Base-by-base conservation (phyloP, 1,139 yeast species). In the Candida sojae region DNA sequence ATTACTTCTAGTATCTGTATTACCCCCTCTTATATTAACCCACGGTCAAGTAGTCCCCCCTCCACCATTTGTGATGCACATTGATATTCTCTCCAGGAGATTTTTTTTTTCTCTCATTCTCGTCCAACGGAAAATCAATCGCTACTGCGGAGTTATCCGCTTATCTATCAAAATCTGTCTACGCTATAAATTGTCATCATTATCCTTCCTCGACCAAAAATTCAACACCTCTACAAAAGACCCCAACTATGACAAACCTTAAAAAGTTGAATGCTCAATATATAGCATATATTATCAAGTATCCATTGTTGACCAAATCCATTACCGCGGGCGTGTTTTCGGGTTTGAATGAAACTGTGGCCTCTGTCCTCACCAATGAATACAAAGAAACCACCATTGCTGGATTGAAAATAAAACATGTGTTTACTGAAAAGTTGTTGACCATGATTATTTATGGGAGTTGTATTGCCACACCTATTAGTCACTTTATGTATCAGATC, bases 381-480 rank as follows among this genome's bases (percentile, higher is more conserved):
- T 66, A 60, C 51, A 61, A 67, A 35, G 57, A 59, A 34, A 45
- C 51, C 9, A 53, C 48, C 23, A 52, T 59, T 38, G 49, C 49
- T 1, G 53, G 52, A 2, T 7, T 50, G 29, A 54, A 52, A 11
- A 41, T 72, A 31, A 70, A 68, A 28, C 81, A 77, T 53, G 68
- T 75, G 6, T 54, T 77, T 41, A 72, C 77, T 47, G 60, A 67
- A 13, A 80, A 83, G 56, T 79, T 84, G 46, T 70, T 82, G 30
- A 75, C 80, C 51, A 85, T 90, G 89, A 83, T 88, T 6, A 59
- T 87, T 6, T 90, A 86, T 63, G 96, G 96, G 0, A 75, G 83
- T 43, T 64, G 79, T 21, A 75, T 90, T 28, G 79, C 83, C 29
- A 88, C 96, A 0, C 96, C 97, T 5, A 69, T 88, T 40, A 76